Base-by-base conservation (phyloP, 2,329 filamentous ascomycete genomes). In the Penicillium brasilianum region DNA sequence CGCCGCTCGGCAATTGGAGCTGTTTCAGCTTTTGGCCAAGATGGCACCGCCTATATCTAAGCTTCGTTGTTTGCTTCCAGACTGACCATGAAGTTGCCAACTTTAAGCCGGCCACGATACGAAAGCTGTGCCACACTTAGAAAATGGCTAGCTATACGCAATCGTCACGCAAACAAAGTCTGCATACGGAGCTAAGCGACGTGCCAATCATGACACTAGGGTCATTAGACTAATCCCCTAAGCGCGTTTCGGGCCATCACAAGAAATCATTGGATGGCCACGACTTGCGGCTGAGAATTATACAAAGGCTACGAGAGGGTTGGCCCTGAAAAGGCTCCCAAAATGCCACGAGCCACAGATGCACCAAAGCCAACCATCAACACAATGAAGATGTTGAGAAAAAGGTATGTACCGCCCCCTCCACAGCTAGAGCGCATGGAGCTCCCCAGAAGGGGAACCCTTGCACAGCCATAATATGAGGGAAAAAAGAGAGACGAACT, bases 401-500 rank as follows among this genome's bases (percentile, higher is more conserved):
- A 69, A 67, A 55, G 63, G 68, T 53, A 77, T 81, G 67, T 82
- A 70, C 72, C 79, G 78, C 69, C 78, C 75, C 78, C 78, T 81
- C 79, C 79, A 81, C 78, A 79, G 77, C 77, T 77, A 68, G 73
- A 73, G 74, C 76, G 74, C 76, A 79, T 77, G 72, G 75, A 74
- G 70, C 73, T 73, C 71, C 68, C 69, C 63, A 68, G 73, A 71
- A 71, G 71, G 25, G 71, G 74, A 72, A 72, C 76, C 76, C 75
- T 78, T 79, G 76, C 78, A 67, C 66, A 78, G 77, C 77, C 76
- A 79, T 78, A 78, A 69, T 67, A 69, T 73, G 72, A 71, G 69
- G 74, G 77, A 74, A 79, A 78, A 81, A 81, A 80, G 78, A 74
- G 76, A 71, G 71, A 75, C 77, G 76, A 70, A 68, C 60, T 65